Base-by-base conservation (phyloP, 805 yeast species). In the Sugiyamaella floridensis region DNA sequence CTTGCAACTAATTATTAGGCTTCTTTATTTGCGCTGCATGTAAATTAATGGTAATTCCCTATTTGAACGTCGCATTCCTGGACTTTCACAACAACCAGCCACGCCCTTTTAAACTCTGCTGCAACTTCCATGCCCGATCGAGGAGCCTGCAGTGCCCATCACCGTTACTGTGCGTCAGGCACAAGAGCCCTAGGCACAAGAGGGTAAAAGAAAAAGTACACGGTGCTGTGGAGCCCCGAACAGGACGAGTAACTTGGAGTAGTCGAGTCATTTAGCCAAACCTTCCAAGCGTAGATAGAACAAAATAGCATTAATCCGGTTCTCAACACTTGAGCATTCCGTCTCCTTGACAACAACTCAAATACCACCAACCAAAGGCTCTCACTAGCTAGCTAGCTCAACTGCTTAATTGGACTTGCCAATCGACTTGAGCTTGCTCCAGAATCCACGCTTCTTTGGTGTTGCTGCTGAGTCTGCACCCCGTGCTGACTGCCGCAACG, bases 371-470 rank as follows among this genome's bases (percentile, higher is more conserved):
- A 15, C 22, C 40, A 15, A 16, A n/a, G n/a, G n/a, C n/a, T n/a
- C n/a, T n/a, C n/a, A n/a, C n/a, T n/a, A n/a, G n/a, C n/a, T n/a
- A n/a, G n/a, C n/a, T n/a, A n/a, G n/a, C n/a, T n/a, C n/a, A 6
- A 6, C 6, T 22, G 26, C 26, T 11, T 32, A 32, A 32, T 32
- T 18, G 32, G 48, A 52, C 51, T 40, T 48, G 40, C 49, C 29
- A 41, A 16, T 46, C 19, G 45, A 45, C 46, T 26, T 44, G 45
- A 44, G 14, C 19, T 28, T 45, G 34, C 49, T 26, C 41, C 45
- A 44, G 26, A 42, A 16, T 20, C 18, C 19, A 42, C 45, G n/a
- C 51, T 37, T 47, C 48, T 45, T 45, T 18, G 48, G 40, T 12
- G 29, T 37, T 12, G 16, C 48, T 15, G 48, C 48, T 15, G 48